Evolutionary conservation across 1,284 basidiomycete genomes (phyloP).

Genomic region (Thelephora terrestris): DNA sequence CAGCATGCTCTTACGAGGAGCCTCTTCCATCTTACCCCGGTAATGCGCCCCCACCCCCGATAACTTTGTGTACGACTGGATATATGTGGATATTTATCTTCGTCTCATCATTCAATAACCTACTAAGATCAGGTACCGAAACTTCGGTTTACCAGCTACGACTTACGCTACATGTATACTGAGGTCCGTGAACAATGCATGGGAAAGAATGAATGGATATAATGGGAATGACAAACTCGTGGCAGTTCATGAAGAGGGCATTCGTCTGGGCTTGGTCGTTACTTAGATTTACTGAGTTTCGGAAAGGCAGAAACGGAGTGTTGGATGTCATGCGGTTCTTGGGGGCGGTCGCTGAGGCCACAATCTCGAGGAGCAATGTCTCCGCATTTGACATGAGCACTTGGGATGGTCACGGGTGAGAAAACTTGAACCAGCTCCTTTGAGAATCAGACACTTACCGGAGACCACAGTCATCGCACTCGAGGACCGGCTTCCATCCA

Average conservation of each 20-base stretch:
- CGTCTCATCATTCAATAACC: too few species aligned
- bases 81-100: too few species aligned
- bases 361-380: conserved; percentile 73
- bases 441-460: conserved; percentile 31
- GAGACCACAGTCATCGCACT: conserved; percentile 83
- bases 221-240: too few species aligned
- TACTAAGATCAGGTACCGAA: too few species aligned
- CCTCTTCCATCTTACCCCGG: conserved; percentile 62
- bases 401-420: conserved; percentile 19
- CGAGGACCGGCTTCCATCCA: conserved; percentile 75
- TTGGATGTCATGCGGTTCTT: not conserved
- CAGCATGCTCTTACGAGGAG: conserved; percentile 73
- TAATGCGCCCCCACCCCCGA: not conserved
- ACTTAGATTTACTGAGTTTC: not conserved
- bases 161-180: too few species aligned
- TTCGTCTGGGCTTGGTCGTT: too few species aligned
- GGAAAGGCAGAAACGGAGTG: not conserved
- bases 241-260: too few species aligned
- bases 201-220: too few species aligned
- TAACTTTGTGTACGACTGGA: too few species aligned
- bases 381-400: conserved; percentile 77
- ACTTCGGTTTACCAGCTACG: too few species aligned
- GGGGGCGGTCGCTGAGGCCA: conserved; percentile 34
- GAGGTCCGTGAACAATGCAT: too few species aligned
- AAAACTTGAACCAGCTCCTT: conserved; percentile 7